A percentile compares a stretch with the other conserved stretches of the same genome.
Evolutionary conservation across 192 early-diverging fungal species (phyloP).

Genomic region (Kickxella alabastrina): DNA sequence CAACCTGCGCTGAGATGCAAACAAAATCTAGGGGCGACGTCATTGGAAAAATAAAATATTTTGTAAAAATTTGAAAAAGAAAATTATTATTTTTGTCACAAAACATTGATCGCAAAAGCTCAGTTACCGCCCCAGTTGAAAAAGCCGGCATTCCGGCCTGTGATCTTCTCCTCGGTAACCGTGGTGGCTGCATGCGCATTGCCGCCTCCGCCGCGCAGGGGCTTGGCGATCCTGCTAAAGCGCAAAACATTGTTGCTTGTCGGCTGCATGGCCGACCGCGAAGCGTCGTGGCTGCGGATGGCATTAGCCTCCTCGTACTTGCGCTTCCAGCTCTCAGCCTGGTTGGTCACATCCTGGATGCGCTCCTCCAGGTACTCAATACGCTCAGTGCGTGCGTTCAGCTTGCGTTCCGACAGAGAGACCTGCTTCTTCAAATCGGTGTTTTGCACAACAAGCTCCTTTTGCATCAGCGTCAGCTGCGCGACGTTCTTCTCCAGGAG

Average conservation of each 20-base stretch:
- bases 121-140: constrained; percentile 44
- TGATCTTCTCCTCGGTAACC: constrained; percentile 25
- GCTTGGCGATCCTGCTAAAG: constrained; percentile 85
- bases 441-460: constrained; percentile 96
- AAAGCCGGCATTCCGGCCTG: constrained; percentile 27
- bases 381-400: constrained; percentile 88
- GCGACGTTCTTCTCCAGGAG: constrained; percentile 96
- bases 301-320: constrained; percentile 63
- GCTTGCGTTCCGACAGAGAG: constrained; percentile 84
- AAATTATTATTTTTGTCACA: constrained; percentile 1
- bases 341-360: constrained; percentile 68
- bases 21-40: background rate
- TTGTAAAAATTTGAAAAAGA: constrained; percentile 1
- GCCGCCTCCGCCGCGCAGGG: constrained; percentile 79
- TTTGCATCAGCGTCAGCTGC: constrained; percentile 93
- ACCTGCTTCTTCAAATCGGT: constrained; percentile 92
- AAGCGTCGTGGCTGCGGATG: constrained; percentile 30
- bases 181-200: constrained; percentile 7
- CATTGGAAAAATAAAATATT: background rate
- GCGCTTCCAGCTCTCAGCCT: constrained; percentile 74
- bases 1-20: too few species aligned
- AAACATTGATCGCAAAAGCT: background rate
- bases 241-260: constrained; percentile 39
- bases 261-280: constrained; percentile 10
- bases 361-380: constrained; percentile 85